phyloP scores from a whole-genome alignment of 1,284 basidiomycete genomes.

The Cryptococcus sp. region DNA sequence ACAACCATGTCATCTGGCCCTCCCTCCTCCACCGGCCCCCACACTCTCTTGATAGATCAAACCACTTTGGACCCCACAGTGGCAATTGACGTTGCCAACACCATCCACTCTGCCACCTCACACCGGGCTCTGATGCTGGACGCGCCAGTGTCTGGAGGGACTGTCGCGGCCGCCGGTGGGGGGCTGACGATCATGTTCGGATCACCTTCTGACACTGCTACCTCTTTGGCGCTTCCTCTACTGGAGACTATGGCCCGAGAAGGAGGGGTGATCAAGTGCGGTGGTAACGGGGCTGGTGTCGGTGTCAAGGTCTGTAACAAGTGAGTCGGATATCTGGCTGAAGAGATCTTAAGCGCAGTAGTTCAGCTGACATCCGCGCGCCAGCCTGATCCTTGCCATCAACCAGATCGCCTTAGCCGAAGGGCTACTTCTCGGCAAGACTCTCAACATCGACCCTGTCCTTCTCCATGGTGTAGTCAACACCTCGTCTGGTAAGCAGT shows the following conservation, averaged over 20 bases:
- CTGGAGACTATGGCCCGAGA: conserved; percentile 41
- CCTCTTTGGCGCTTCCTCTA: conserved; percentile 33
- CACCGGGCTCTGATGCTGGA: conserved; percentile 40
- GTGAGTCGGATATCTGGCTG: conserved; percentile 22
- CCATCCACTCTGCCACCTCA: conserved; percentile 29
- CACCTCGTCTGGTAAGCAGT: conserved; percentile 33
- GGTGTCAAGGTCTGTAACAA: conserved; percentile 48
- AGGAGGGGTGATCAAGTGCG: conserved; percentile 41
- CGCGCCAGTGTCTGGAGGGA: conserved; percentile 45
- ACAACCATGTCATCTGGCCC: conserved; percentile 5
- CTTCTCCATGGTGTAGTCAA: conserved; percentile 43
- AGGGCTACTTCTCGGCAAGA: conserved; percentile 38
- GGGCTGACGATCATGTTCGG: conserved; percentile 47
- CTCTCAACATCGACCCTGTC: conserved; percentile 37
- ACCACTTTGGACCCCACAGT: conserved; percentile 47
- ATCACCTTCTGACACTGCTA: conserved; percentile 26
- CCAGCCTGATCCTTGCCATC: conserved; percentile 43
- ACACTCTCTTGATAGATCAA: conserved; percentile 46
- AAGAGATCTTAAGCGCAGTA: too few species aligned
- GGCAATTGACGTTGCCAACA: conserved; percentile 32
- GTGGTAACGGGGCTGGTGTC: conserved; percentile 39
- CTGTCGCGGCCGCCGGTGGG: conserved; percentile 36
- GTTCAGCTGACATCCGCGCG: background rate
- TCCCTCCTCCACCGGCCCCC: conserved; percentile 1
- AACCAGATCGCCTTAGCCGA: conserved; percentile 49